Base-by-base conservation (phyloP, 768 basidiomycete species). In the Boletus subparvulus region DNA sequence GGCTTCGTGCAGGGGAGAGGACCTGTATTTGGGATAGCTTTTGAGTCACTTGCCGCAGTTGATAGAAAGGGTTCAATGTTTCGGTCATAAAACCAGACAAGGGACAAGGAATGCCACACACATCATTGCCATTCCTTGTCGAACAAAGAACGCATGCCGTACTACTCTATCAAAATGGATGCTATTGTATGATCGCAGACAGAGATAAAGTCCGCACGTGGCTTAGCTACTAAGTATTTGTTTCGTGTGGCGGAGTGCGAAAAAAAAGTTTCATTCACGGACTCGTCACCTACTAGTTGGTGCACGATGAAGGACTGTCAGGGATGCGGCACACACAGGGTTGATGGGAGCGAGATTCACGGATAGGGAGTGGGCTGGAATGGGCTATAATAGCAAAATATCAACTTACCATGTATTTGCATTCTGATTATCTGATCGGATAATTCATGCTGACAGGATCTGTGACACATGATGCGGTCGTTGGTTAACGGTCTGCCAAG, bases 341-440 rank as follows among this genome's bases (percentile, higher is more conserved):
- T 14, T 58, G 66, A 61, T 66, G 57, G 21, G 53, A 33, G 60
- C 66, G 63, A 68, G 66, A 67, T 59, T 52, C 56, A 58, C 64
- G 66, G 66, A 47, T 26, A 30, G 8, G 32, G 32, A 32, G 32
- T 32, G 30, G 30, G 30, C 30, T 32, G 26, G 35, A 41, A 66
- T 67, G 66, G 65, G 63, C 51, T 21, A 21, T 21, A 21, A 17
- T 37, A 6, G 41, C 33, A 26, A 51, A 39, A 40, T 51, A 52
- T 53, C 62, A 54, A 21, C 19, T 21, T 21, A 50, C 49, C 54
- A 52, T 48, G 64, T 50, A 66, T 69, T 67, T 69, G 65, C 56
- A 60, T 69, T 59, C 60, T 61, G 36, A 6, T 37, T 37, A 37
- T 37, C 36, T 32, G 61, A 68, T 69, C 58, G 63, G 63, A 58